Evolutionary conservation across 2,329 filamentous ascomycete genomes (phyloP).

Genomic region (Trichophyton mentagrophytes): DNA sequence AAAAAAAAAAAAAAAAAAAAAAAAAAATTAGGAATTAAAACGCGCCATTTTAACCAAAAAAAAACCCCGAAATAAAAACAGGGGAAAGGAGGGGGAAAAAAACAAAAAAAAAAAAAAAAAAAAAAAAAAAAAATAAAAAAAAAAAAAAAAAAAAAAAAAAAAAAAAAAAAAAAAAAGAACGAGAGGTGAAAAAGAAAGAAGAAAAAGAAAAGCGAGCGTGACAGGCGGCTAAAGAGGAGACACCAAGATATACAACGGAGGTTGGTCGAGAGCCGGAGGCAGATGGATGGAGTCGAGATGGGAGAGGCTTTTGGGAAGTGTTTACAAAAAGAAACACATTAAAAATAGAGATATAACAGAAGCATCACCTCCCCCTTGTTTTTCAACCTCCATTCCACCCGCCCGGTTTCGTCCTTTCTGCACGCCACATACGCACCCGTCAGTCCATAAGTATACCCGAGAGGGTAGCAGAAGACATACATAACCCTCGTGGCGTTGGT

Average conservation of each 20-base stretch:
- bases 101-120: no score
- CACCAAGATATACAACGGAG: background rate
- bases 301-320: no score
- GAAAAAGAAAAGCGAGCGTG: constrained; percentile 1
- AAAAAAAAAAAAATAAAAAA: no score
- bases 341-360: background rate
- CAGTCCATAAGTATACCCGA: background rate
- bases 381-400: background rate
- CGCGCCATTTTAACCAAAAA: no score
- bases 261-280: background rate
- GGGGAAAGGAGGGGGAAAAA: no score
- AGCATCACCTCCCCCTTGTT: background rate
- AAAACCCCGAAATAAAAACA: no score
- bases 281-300: background rate
- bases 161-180: background rate
- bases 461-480: background rate
- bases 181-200: background rate
- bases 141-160: background rate
- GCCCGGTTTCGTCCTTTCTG: background rate
- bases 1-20: background rate
- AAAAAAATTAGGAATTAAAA: no score
- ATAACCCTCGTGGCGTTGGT: background rate
- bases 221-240: constrained; percentile 4
- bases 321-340: constrained; percentile 2
- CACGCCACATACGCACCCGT: background rate